Percentiles rank a stretch among this genome's conserved stretches.
phyloP scores from a whole-genome alignment of 345 rosid genomes.

The Syzygium aqueum region DNA sequence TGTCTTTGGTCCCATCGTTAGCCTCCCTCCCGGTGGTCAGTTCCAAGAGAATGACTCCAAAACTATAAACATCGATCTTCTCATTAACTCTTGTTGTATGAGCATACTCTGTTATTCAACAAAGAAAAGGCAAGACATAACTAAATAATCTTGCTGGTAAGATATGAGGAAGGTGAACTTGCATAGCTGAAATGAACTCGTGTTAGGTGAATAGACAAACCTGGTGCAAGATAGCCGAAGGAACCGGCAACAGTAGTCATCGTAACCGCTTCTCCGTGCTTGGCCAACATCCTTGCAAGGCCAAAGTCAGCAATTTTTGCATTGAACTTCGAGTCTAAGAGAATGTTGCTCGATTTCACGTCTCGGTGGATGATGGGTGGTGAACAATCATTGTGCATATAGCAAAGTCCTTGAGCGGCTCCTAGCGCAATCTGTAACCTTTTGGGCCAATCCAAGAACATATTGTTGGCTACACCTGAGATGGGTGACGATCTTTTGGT shows the following conservation, averaged over 20 bases:
- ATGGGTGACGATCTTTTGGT: conserved; percentile 5
- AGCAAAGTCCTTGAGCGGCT: conserved; percentile 53
- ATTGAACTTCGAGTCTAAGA: conserved; percentile 48
- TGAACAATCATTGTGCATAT: conserved; percentile 56
- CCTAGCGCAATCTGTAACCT: conserved; percentile 51
- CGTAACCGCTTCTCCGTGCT: conserved; percentile 28
- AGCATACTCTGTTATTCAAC: conserved; percentile 35
- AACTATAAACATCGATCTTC: conserved; percentile 57
- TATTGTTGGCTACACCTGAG: neutral
- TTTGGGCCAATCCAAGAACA: conserved; percentile 41
- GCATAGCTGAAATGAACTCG: neutral
- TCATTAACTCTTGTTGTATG: conserved; percentile 36
- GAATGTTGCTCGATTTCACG: conserved; percentile 58
- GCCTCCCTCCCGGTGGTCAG: conserved; percentile 54
- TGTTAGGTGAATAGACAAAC: neutral
- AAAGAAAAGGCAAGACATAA: neutral
- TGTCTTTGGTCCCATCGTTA: conserved; percentile 34
- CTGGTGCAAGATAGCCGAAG: conserved; percentile 59
- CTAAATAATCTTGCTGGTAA: neutral
- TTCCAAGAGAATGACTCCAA: conserved; percentile 62
- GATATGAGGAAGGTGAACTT: neutral
- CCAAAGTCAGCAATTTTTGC: conserved; percentile 67
- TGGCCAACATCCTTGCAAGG: conserved; percentile 38
- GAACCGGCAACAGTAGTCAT: conserved; percentile 57
- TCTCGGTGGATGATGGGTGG: conserved; percentile 57